Evolutionary conservation across 2,329 filamentous ascomycete species (phyloP), one percentile per base, ranked within the genome.

Genomic region (Aspergillus pseudonomiae): DNA sequence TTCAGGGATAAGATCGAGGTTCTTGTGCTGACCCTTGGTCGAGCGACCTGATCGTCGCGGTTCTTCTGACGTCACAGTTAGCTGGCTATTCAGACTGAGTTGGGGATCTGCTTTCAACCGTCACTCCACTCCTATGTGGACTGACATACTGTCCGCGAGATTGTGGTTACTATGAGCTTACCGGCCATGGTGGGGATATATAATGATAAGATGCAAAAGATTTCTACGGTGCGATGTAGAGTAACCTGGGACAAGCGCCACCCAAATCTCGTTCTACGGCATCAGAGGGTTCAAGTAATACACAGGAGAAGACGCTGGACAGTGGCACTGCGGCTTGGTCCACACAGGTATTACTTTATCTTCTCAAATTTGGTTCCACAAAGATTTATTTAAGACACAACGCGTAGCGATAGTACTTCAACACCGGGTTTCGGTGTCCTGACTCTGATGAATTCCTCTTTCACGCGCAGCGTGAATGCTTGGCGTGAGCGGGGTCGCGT

Each of bases 21-120:
- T 91, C 79, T 97, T 97, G 79, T 98, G 93, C 73, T 97, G 94
- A 76, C 95, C 95, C 77, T 99, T 99, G 68, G 95, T 99, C 73
- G 94, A 93, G 74, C 95, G 91, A 68, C 95, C 94, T 50, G 95
- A 99, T 76, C 95, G 92, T 78, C 95, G 91, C 63, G 93, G 92
- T 86, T 97, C 94, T 69, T 90, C 88, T 90, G 78, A 68, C 57
- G n/a, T 65, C 41, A 45, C 46, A 16, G 72, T 80, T 74, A 79
- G 75, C 70, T 63, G 68, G 63, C 46, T 68, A 61, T 67, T 57
- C 64, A 60, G 3, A 63, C 60, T 39, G 59, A 61, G 59, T 34
- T 59, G 56, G 61, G 46, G 53, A 30, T 59, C 57, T 48, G 50
- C 53, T 19, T 46, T 63, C 57, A 60, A 48, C 61, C 60, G 58